Evolutionary conservation across 495 filamentous ascomycete genomes (phyloP).

Genomic region (Penicillium daleae): DNA sequence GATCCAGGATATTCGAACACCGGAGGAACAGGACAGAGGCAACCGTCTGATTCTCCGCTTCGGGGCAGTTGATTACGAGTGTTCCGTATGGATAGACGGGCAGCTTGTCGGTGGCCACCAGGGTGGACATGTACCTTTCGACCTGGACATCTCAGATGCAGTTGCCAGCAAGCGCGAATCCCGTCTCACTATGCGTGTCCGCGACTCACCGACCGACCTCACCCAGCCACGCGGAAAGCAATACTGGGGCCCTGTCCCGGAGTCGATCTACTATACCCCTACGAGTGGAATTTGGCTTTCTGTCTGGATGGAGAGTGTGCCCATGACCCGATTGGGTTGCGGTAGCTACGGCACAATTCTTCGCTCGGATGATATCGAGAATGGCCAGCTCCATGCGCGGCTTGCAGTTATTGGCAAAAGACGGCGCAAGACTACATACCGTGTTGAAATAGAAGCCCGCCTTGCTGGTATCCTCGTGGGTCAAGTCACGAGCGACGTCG

Average conservation of each 20-base stretch:
- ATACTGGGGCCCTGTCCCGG: constrained; percentile 44
- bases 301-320: constrained; percentile 47
- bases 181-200: constrained; percentile 33
- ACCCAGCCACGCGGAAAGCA: constrained; percentile 47
- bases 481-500: constrained; percentile 9
- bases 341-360: constrained; percentile 40
- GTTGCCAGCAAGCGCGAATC: constrained; percentile 6
- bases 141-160: constrained; percentile 37
- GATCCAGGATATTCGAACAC: constrained; percentile 50
- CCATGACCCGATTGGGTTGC: constrained; percentile 27
- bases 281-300: constrained; percentile 43
- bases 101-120: constrained; percentile 28
- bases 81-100: constrained; percentile 39
- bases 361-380: constrained; percentile 38
- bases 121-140: constrained; percentile 45
- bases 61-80: constrained; percentile 46
- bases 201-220: constrained; percentile 40
- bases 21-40: constrained; percentile 14
- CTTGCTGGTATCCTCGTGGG: constrained; percentile 27
- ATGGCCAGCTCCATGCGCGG: constrained; percentile 29
- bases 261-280: constrained; percentile 47
- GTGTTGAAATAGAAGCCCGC: constrained; percentile 33
- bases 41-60: constrained; percentile 39
- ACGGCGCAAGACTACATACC: constrained; percentile 11
- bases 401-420: constrained; percentile 27